These are phyloP conservation scores for Sugiyamaella grinbergsii DNA, from an alignment of 1,139 yeast species.

Conservation along the genomic window DNA sequence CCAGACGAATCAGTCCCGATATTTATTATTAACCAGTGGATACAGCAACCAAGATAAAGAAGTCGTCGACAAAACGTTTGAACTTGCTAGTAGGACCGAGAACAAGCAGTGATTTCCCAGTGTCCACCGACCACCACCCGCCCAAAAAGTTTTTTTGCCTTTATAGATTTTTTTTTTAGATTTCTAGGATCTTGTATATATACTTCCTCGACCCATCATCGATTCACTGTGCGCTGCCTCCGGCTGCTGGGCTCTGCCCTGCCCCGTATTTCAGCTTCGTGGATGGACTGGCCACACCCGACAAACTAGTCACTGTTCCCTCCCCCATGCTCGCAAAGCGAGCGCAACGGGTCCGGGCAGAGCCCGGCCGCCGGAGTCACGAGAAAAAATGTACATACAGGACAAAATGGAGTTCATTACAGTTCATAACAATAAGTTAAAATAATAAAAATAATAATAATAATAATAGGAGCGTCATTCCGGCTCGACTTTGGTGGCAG, in stretches of 20 bases:
- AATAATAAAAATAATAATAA: conserved; percentile 12
- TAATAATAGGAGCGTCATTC: not conserved
- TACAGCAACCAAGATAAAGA: conserved; percentile 43
- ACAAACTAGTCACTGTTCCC: no score
- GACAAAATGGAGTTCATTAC: conserved; percentile 8
- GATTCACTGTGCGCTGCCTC: not conserved
- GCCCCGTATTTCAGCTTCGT: no score
- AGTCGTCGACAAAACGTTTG: conserved; percentile 32
- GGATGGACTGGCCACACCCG: no score
- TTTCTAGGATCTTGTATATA: not conserved
- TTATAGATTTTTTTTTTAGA: not conserved
- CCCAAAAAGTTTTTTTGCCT: conserved; percentile 5
- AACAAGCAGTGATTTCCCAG: not conserved
- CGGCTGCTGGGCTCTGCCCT: conserved; percentile 11
- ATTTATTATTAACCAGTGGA: conserved; percentile 35
- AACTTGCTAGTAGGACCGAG: conserved; percentile 26
- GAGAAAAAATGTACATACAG: not conserved
- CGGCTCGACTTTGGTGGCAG: conserved; percentile 16
- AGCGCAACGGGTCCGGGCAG: no score
- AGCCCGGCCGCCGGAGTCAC: conserved; percentile 6
- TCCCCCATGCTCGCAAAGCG: not conserved
- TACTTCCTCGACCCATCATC: not conserved
- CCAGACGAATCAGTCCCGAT: conserved; percentile 36
- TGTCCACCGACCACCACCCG: not conserved
- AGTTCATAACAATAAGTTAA: conserved; percentile 16